Base-by-base conservation (phyloP, 306 rosid species). In the Hippophae rhamnoides region DNA sequence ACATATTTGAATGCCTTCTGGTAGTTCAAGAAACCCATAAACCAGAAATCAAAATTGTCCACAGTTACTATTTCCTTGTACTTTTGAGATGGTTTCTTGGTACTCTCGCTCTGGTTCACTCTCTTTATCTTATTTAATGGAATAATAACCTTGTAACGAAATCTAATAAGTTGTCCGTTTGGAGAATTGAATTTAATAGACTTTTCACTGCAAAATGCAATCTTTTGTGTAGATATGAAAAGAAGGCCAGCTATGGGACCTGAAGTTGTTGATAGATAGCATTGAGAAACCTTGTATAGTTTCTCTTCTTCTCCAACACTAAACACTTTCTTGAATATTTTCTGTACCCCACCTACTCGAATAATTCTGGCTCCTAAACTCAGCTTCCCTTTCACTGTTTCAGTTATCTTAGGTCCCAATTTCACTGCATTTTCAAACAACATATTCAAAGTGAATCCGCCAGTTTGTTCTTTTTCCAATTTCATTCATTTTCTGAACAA, bases 221-320 rank as follows among this genome's bases (percentile, higher is more conserved):
- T 23, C 63, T 75, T 84, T 31, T 83, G 61, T 8, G 87, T 81
- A 66, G 95, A 86, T 48, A 86, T 77, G 76, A 86, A 86, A 63
- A 86, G 82, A 42, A 81, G 85, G 31, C 90, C 90, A 43, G 90
- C 87, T 23, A 83, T 72, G 23, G 90, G 95, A 55, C 95, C 95
- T 2, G 84, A 69, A 48, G 90, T 83, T 27, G 95, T 86, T 68
- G 86, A 86, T 55, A 86, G 61, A 72, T 63, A 74, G 66, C 95
- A 86, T 8, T 83, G 87, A 31, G 69, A 72, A 63, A 79, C 84
- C 64, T 77, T 81, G 77, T 76, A 11, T 5, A 86, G 60, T 68
- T 75, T 83, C 74, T 86, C 95, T 46, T 71, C 90, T 41, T 84
- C 79, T 54, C 9, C 69, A 52, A 66, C 69, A 57, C 65, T 71